Evolutionary conservation across 176 grass and related monocot genomes (phyloP), one percentile per base, ranked within the genome.

Genomic region (Puccinellia tenuiflora): DNA sequence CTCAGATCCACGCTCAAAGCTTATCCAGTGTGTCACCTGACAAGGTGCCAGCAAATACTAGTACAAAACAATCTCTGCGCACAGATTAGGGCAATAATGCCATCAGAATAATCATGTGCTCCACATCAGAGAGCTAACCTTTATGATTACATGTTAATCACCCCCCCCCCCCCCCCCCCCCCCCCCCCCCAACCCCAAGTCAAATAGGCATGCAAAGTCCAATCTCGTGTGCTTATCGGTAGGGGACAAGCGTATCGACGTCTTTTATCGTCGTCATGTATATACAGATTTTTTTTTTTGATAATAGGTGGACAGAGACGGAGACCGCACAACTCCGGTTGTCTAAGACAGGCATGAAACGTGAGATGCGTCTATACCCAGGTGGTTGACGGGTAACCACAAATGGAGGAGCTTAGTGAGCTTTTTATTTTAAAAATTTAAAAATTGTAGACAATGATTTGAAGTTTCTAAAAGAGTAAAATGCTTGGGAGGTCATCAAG

Each of bases 31-130:
- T 67, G 21, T 50, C 51, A 34, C 39, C 29, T 21, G 60, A 48
- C 76, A 77, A 66, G 28, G 21, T 37, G 15, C 16, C 30, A 13
- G 3, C 48, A 47, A 38, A 71, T 16, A n/a, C n/a, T n/a, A n/a
- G n/a, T n/a, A 16, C 0, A 57, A 43, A 76, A 14, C 33, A 22
- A 45, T 20, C 34, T 14, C 11, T 3, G 31, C 6, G 2, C 22
- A 67, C 76, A 86, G 3, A 76, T 81, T 76, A 82, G n/a, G 50
- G 20, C 85, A 82, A 87, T 87, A 67, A 77, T 87, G 68, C 26
- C 79, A 68, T 11, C 71, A 18, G 21, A 67, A 67, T 39, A 74
- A 7, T 81, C 25, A 13, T 30, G 68, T 45, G 21, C 3, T 65
- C 59, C 69, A 42, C 24, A n/a, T 77, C 34, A n/a, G n/a, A 66